Conservation (phyloP, 257 asterid species). For the Forsythia viridissima region DNA sequence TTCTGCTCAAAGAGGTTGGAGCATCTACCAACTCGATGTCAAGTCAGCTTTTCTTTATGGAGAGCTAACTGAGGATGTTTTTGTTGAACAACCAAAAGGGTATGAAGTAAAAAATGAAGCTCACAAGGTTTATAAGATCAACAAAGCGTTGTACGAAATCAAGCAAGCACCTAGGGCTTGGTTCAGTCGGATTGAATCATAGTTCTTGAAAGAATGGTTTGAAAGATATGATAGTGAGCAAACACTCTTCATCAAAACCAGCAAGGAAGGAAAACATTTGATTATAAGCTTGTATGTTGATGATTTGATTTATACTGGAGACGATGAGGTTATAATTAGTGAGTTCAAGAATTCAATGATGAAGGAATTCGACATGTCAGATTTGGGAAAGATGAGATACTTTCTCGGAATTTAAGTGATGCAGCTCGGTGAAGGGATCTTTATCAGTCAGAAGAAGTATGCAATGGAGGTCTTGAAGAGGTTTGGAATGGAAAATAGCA, state of each 20-base stretch:
- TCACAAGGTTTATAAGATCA: not conserved
- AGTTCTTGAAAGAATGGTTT: slow-evolving; percentile 8
- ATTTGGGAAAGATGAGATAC: not conserved
- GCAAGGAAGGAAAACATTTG: not conserved
- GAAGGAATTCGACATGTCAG: not conserved
- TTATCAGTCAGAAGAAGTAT: not conserved
- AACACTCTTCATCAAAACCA: not conserved
- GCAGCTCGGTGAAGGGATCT: not conserved
- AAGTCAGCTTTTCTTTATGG: slow-evolving; percentile 3
- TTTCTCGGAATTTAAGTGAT: not conserved
- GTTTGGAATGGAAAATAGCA: not conserved
- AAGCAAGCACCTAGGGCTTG: slow-evolving; percentile 13
- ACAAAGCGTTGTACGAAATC: not conserved
- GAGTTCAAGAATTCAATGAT: not conserved
- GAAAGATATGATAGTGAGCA: not conserved
- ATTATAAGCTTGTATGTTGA: not conserved
- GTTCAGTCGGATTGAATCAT: not conserved
- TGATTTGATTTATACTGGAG: not conserved
- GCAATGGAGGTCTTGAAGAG: not conserved
- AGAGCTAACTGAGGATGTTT: not conserved
- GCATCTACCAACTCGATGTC: not conserved
- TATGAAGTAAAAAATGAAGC: not conserved
- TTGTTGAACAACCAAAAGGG: not conserved
- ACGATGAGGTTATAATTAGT: not conserved
- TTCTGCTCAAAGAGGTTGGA: not conserved